phyloP scores from a whole-genome alignment of 2,329 filamentous ascomycete genomes.

The Purpureocillium lavendulum region DNA sequence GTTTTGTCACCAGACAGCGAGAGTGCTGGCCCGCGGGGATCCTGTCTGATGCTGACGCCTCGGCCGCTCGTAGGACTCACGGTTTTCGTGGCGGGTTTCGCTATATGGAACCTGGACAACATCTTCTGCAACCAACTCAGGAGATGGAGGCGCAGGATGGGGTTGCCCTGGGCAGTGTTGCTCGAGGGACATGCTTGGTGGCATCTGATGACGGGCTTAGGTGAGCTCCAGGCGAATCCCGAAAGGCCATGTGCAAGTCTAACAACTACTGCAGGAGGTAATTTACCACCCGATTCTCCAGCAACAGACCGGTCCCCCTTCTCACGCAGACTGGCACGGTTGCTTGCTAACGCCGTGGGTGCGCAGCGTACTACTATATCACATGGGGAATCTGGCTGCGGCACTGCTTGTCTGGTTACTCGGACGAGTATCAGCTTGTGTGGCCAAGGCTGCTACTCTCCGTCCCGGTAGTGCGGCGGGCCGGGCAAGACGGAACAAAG shows the following conservation, averaged over 20 bases:
- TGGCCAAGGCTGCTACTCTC: slow-evolving; percentile 58
- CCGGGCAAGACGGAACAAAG: slow-evolving; percentile 15
- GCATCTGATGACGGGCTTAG: slow-evolving; percentile 75
- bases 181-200: slow-evolving; percentile 52
- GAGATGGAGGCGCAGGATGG: slow-evolving; percentile 56
- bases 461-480: slow-evolving; percentile 36
- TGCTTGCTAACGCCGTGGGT: too few species aligned
- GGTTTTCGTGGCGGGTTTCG: slow-evolving; percentile 67
- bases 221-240: slow-evolving; percentile 22
- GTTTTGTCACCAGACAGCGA: too few species aligned
- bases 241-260: too few species aligned
- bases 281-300: too few species aligned
- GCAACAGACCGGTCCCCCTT: too few species aligned
- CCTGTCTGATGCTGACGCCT: too few species aligned
- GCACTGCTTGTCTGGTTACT: slow-evolving; percentile 63
- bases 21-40: too few species aligned
- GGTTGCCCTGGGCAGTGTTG: slow-evolving; percentile 72
- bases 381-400: slow-evolving; percentile 77
- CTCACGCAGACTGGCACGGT: too few species aligned
- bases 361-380: slow-evolving; percentile 71
- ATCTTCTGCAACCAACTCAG: slow-evolving; percentile 61
- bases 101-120: slow-evolving; percentile 74
- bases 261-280: too few species aligned
- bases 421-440: slow-evolving; percentile 60
- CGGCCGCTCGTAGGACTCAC: slow-evolving; percentile 33